Percentiles rank a stretch among this genome's conserved stretches.
These are phyloP conservation scores for Solanum appendiculatum DNA, from an alignment of 257 asterid genomes.

Conservation along the genomic window DNA sequence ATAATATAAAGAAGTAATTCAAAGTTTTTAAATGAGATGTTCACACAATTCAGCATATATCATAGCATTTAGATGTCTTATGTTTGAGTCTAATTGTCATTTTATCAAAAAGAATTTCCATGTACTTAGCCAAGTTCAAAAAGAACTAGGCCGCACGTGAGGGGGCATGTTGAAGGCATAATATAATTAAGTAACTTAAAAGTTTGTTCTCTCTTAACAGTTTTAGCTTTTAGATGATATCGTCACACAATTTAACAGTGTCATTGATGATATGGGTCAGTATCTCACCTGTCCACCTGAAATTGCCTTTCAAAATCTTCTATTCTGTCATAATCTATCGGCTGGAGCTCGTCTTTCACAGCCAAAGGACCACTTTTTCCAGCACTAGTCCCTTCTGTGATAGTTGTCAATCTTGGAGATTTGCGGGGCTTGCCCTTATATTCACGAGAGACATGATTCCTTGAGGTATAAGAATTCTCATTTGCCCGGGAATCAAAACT, in stretches of 20 bases:
- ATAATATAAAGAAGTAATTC: background rate
- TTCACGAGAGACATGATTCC: conserved; percentile 8
- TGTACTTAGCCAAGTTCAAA: background rate
- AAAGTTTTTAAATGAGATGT: background rate
- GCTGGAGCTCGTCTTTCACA: conserved; percentile 18
- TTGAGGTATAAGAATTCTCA: conserved; percentile 14
- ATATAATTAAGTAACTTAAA: background rate
- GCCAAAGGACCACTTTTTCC: conserved; percentile 18
- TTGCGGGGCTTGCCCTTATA: background rate
- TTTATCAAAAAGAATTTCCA: background rate
- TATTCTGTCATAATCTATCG: conserved; percentile 16
- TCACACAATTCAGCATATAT: background rate
- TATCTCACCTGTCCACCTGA: conserved; percentile 19
- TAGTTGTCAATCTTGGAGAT: conserved; percentile 4
- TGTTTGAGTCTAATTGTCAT: background rate
- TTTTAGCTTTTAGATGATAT: background rate
- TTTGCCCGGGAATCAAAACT: conserved; percentile 31
- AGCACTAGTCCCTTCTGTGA: conserved; percentile 15
- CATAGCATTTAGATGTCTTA: background rate
- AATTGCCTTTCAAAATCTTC: conserved; percentile 27
- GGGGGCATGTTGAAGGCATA: background rate
- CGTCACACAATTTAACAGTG: background rate
- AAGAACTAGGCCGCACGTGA: background rate
- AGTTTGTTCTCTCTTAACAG: background rate
- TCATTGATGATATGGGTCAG: conserved; percentile 11